Evolutionary conservation across 768 basidiomycete species (phyloP).

Genomic region (Phanerodontia chrysosporium): DNA sequence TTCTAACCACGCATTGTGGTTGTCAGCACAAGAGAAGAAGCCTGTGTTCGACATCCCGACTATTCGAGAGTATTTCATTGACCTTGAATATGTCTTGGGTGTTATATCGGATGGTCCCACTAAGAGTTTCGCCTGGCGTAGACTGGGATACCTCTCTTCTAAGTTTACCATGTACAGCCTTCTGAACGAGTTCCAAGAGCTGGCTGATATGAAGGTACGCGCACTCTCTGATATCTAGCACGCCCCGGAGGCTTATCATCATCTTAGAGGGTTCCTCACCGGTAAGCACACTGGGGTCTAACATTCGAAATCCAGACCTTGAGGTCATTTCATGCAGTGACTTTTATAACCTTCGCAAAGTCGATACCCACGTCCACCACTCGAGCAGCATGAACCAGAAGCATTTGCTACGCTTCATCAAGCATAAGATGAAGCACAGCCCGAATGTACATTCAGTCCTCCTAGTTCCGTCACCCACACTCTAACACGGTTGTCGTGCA

Average conservation of each 20-base stretch:
- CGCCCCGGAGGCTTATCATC: too few species aligned
- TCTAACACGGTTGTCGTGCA: slow-evolving; percentile 33
- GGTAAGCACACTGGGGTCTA: too few species aligned
- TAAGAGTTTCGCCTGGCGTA: slow-evolving; percentile 90
- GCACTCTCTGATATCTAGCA: too few species aligned
- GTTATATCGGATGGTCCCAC: slow-evolving; percentile 95
- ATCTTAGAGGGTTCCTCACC: slow-evolving; percentile 81
- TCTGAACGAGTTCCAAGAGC: slow-evolving; percentile 89
- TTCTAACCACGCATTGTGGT: slow-evolving; percentile 1
- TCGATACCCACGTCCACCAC: slow-evolving; percentile 98
- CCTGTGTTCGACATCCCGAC: slow-evolving; percentile 78
- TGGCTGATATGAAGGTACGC: slow-evolving; percentile 93
- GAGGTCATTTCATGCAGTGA: slow-evolving; percentile 50
- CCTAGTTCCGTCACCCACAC: background rate
- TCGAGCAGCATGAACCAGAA: slow-evolving; percentile 99
- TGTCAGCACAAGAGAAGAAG: slow-evolving; percentile 29
- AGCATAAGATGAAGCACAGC: slow-evolving; percentile 92
- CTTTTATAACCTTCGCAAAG: slow-evolving; percentile 97
- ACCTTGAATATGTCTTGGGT: slow-evolving; percentile 85
- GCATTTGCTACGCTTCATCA: slow-evolving; percentile 96
- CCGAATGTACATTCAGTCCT: slow-evolving; percentile 53
- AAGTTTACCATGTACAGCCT: slow-evolving; percentile 94
- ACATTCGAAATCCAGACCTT: too few species aligned
- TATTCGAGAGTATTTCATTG: slow-evolving; percentile 92
- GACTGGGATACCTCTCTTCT: slow-evolving; percentile 86